Percentiles rank a stretch among this genome's conserved stretches.
phyloP scores from a whole-genome alignment of 73 alveolate species.

The Tetrahymena borealis region DNA sequence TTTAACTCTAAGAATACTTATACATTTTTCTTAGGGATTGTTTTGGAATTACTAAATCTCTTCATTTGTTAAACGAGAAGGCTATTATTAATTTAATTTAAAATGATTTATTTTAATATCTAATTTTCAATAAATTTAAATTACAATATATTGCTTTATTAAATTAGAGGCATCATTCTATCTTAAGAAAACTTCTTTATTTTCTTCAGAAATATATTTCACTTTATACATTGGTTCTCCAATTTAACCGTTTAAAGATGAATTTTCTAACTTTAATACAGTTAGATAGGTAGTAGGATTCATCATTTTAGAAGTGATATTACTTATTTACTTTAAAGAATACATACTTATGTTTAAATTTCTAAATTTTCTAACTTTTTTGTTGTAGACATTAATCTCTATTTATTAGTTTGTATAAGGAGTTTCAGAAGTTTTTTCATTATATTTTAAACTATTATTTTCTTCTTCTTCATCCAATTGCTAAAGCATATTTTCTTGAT shows the following conservation, averaged over 20 bases:
- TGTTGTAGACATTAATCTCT: background rate
- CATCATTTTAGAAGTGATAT: background rate
- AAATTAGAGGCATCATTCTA: background rate
- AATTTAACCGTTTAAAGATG: background rate
- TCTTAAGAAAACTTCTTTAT: background rate
- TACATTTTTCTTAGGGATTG: background rate
- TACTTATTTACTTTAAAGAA: background rate
- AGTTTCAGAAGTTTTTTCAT: too few species aligned
- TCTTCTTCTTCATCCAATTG: background rate
- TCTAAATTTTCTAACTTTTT: background rate
- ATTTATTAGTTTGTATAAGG: background rate
- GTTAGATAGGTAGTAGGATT: background rate
- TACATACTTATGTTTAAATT: background rate
- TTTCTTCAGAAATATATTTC: background rate
- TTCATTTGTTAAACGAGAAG: background rate
- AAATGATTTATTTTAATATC: background rate
- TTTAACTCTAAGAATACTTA: background rate
- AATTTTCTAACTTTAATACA: background rate
- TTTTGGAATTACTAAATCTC: background rate
- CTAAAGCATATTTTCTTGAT: background rate
- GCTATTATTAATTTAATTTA: background rate
- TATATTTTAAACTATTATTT: background rate
- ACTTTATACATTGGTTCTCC: background rate
- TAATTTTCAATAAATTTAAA: background rate
- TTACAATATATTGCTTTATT: background rate